phyloP scores from a whole-genome alignment of 306 rosid species.

The Acmispon strigosus region DNA sequence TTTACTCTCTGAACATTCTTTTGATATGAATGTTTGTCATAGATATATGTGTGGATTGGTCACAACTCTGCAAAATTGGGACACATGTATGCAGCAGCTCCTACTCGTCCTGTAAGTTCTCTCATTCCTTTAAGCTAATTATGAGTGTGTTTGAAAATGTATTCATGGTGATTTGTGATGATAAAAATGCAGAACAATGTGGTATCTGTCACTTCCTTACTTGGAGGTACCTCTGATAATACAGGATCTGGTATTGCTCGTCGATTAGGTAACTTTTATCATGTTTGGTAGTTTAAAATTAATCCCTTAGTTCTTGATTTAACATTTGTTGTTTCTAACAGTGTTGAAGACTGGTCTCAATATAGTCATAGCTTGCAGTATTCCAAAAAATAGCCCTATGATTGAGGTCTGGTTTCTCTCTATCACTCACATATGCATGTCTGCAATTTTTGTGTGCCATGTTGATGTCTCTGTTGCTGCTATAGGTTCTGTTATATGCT shows the following conservation, averaged over 20 bases:
- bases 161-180: background rate
- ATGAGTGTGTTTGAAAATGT: background rate
- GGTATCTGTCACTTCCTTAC: slow-evolving; percentile 66
- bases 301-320: background rate
- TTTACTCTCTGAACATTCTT: background rate
- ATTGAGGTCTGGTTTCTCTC: slow-evolving; percentile 51
- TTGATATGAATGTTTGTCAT: slow-evolving; percentile 8
- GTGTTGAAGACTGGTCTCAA: slow-evolving; percentile 77
- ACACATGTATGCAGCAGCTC: slow-evolving; percentile 76
- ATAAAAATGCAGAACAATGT: slow-evolving; percentile 36
- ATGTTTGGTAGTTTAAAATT: background rate
- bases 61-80: slow-evolving; percentile 77
- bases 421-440: background rate
- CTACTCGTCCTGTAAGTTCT: slow-evolving; percentile 64
- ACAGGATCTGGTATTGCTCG: slow-evolving; percentile 85
- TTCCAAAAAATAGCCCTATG: slow-evolving; percentile 70
- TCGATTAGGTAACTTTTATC: slow-evolving; percentile 49
- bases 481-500: background rate
- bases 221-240: slow-evolving; percentile 84
- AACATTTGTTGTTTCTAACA: slow-evolving; percentile 20
- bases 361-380: slow-evolving; percentile 75
- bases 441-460: background rate
- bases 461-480: background rate
- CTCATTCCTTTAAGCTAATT: background rate
- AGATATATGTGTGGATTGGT: slow-evolving; percentile 90